Evolutionary conservation across 495 filamentous ascomycete genomes (phyloP).

Genomic region (Hypoxylon lenormandii): DNA sequence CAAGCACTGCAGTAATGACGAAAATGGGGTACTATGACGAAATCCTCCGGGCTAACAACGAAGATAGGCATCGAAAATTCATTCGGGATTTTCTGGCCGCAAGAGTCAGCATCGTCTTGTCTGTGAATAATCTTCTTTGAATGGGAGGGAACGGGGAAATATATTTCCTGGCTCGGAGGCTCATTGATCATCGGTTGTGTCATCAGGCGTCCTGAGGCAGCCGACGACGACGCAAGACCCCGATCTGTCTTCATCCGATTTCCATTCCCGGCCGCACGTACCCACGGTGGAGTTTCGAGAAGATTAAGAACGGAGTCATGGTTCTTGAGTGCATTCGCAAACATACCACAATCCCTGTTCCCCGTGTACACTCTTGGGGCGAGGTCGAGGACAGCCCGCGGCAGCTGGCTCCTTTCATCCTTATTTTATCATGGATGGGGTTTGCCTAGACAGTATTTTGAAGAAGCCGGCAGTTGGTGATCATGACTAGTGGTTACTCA

Average conservation of each 20-base stretch:
- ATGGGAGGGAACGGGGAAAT: no score
- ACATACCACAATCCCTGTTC: conserved; percentile 60
- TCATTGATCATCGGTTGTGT: no score
- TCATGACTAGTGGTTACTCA: conserved; percentile 50
- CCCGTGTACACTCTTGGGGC: conserved; percentile 57
- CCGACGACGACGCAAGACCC: no score
- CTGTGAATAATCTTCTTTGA: no score
- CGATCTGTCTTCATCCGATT: conserved; percentile 20
- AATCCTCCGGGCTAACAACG: no score
- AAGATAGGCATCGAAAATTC: no score
- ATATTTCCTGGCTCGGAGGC: no score
- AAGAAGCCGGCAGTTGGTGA: conserved; percentile 48
- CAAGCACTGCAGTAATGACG: no score
- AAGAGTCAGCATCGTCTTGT: no score
- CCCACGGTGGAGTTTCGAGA: conserved; percentile 52
- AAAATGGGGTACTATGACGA: no score
- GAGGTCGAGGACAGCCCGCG: conserved; percentile 51
- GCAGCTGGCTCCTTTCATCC: conserved; percentile 59
- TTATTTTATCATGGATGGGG: conserved; percentile 2
- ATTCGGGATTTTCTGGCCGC: no score
- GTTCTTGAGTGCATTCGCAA: conserved; percentile 53
- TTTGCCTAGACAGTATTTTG: conserved; percentile 38
- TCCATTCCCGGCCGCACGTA: not conserved
- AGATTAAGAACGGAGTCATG: conserved; percentile 61
- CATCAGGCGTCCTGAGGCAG: no score